phyloP scores from a whole-genome alignment of 2,329 filamentous ascomycete genomes.

The Aspergillus aculeatus region DNA sequence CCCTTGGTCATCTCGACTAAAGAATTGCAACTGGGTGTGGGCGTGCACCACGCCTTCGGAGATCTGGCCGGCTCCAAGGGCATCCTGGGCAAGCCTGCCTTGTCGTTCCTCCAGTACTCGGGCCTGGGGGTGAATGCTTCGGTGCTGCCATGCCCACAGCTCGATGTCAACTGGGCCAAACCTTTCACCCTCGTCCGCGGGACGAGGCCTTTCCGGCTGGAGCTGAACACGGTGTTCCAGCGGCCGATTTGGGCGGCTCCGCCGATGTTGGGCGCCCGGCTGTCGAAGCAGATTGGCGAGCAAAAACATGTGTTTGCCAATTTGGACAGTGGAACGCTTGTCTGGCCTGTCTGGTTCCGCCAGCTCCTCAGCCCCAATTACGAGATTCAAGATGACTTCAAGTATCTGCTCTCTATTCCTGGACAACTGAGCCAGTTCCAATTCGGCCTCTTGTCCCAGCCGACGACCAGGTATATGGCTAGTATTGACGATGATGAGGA shows the following conservation, averaged over 20 bases:
- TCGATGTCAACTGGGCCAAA: conserved; percentile 33
- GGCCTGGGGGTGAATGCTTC: conserved; percentile 26
- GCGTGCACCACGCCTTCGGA: conserved; percentile 30
- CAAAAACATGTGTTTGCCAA: conserved; percentile 33
- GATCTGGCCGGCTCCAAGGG: conserved; percentile 28
- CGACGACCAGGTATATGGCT: conserved; percentile 17
- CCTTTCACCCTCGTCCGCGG: conserved; percentile 31
- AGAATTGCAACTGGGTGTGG: conserved; percentile 34
- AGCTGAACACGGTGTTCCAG: conserved; percentile 29
- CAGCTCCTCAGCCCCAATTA: conserved; percentile 25
- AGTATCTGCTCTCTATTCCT: conserved; percentile 18
- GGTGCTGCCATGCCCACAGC: conserved; percentile 31
- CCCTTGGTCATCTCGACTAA: conserved; percentile 29
- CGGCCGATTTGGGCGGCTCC: conserved; percentile 27
- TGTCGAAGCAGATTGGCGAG: conserved; percentile 32
- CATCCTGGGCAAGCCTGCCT: conserved; percentile 27
- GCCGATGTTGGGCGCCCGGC: conserved; percentile 33
- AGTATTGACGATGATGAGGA: conserved; percentile 24
- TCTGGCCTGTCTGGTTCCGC: conserved; percentile 33
- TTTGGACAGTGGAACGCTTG: conserved; percentile 39
- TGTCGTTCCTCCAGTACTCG: conserved; percentile 35
- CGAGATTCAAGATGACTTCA: conserved; percentile 24
- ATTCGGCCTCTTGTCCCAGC: conserved; percentile 33
- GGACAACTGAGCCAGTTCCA: conserved; percentile 33
- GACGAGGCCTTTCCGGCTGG: conserved; percentile 35